A percentile compares a stretch with the other conserved stretches of the same genome.
phyloP scores from a whole-genome alignment of 2,329 filamentous ascomycete genomes.

The Capronia americana region DNA sequence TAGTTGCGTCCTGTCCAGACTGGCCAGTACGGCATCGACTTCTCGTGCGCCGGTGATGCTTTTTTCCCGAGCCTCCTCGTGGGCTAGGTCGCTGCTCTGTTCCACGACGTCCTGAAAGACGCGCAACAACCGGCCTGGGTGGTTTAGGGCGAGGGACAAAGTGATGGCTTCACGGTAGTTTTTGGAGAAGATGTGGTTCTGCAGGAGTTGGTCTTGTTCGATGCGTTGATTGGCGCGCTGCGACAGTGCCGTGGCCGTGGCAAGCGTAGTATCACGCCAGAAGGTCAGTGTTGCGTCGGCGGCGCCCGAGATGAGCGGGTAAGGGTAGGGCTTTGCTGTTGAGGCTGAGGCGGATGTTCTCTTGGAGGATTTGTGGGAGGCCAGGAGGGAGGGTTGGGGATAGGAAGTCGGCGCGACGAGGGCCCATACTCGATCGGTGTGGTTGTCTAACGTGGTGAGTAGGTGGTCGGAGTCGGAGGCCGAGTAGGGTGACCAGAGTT shows the following conservation, averaged over 20 bases:
- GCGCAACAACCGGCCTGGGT: conserved; percentile 82
- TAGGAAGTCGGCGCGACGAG: conserved; percentile 65
- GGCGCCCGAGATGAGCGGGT: conserved; percentile 85
- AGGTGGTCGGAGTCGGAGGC: conserved; percentile 67
- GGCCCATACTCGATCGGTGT: conserved; percentile 94
- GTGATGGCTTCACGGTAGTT: conserved; percentile 94
- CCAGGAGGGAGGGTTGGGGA: conserved; percentile 43
- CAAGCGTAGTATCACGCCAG: conserved; percentile 88
- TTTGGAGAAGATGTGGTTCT: conserved; percentile 87
- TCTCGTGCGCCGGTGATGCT: conserved; percentile 55
- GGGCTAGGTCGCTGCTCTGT: conserved; percentile 44
- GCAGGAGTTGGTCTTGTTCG: conserved; percentile 91
- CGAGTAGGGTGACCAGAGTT: conserved; percentile 85
- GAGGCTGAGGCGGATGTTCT: conserved; percentile 31
- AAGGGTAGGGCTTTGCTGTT: conserved; percentile 47
- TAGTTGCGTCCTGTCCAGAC: conserved; percentile 82
- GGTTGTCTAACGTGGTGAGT: conserved; percentile 91
- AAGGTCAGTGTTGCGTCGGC: conserved; percentile 93
- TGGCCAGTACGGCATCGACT: conserved; percentile 84
- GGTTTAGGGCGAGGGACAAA: conserved; percentile 89
- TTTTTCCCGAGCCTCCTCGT: conserved; percentile 42
- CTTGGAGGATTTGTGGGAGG: conserved; percentile 41
- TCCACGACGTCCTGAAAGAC: conserved; percentile 81
- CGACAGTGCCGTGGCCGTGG: conserved; percentile 76
- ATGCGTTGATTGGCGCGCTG: conserved; percentile 78